These are phyloP conservation scores for Lactuca saligna DNA, from an alignment of 129 eudicot species.

Conservation along the genomic window DNA sequence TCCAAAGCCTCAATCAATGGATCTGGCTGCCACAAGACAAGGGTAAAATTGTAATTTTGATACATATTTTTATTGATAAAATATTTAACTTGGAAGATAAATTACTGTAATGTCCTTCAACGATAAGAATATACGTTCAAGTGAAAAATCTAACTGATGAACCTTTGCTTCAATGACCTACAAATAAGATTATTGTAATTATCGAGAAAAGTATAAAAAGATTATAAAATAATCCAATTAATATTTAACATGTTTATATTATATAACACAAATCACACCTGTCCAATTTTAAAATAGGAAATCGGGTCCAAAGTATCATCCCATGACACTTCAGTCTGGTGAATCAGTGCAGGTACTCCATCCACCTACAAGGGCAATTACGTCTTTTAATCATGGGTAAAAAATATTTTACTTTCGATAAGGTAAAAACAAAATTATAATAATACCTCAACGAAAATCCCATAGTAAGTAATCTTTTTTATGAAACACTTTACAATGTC, in stretches of 20 bases:
- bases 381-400: neutral
- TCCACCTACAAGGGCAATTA: slow-evolving; percentile 60
- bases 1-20: slow-evolving; percentile 75
- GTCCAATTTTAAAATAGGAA: slow-evolving; percentile 74
- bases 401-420: neutral
- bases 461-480: slow-evolving; percentile 76
- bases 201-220: neutral
- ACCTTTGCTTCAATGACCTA: slow-evolving; percentile 94
- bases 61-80: neutral
- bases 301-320: slow-evolving; percentile 74
- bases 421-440: neutral
- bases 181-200: slow-evolving; percentile 8
- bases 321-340: slow-evolving; percentile 97
- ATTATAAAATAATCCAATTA: neutral
- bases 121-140: slow-evolving; percentile 79
- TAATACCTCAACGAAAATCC: slow-evolving; percentile 90
- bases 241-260: neutral
- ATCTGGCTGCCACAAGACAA: slow-evolving; percentile 67
- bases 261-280: slow-evolving; percentile 43
- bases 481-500: slow-evolving; percentile 82
- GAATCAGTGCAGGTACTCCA: slow-evolving; percentile 95
- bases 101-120: slow-evolving; percentile 79
- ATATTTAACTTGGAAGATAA: slow-evolving; percentile 2
- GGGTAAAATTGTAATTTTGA: too few relatives aligned
- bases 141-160: slow-evolving; percentile 84